These are phyloP conservation scores for Nicotiana sylvestris DNA, from an alignment of 257 asterid genomes.

Conservation along the genomic window DNA sequence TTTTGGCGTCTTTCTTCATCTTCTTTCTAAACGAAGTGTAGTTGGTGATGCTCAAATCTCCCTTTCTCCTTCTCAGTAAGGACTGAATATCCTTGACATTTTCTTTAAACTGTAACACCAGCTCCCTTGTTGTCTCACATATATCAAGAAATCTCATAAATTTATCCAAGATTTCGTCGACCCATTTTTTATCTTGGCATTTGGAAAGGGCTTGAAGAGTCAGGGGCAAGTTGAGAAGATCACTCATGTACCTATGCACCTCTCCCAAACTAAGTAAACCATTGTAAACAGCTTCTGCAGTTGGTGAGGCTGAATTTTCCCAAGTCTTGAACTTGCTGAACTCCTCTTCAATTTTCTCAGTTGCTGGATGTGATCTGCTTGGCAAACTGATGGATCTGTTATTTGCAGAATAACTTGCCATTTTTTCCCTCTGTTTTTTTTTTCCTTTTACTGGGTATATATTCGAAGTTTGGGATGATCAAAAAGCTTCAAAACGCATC, in stretches of 20 bases:
- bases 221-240: constrained; percentile 15
- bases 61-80: constrained; percentile 5
- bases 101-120: constrained; percentile 1
- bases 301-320: constrained; percentile 10
- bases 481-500: background rate
- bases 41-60: constrained; percentile 1
- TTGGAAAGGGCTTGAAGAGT: constrained; percentile 15
- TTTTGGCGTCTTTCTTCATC: constrained; percentile 13
- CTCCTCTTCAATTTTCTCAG: constrained; percentile 28
- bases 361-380: constrained; percentile 30
- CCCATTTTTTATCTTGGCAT: constrained; percentile 16
- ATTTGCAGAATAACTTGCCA: constrained; percentile 22
- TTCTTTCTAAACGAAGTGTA: constrained; percentile 19
- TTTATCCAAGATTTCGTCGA: constrained; percentile 6
- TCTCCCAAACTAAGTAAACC: constrained; percentile 14
- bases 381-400: constrained; percentile 35
- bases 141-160: constrained; percentile 17
- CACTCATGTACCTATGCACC: constrained; percentile 1
- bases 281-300: constrained; percentile 1
- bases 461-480: background rate
- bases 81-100: constrained; percentile 9
- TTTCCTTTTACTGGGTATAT: too few species aligned
- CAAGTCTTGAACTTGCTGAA: constrained; percentile 15
- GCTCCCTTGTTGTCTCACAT: constrained; percentile 11
- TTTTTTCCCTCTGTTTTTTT: background rate